phyloP scores from a whole-genome alignment of 2,329 filamentous ascomycete species.

The Fusarium neocosmosporiellum region DNA sequence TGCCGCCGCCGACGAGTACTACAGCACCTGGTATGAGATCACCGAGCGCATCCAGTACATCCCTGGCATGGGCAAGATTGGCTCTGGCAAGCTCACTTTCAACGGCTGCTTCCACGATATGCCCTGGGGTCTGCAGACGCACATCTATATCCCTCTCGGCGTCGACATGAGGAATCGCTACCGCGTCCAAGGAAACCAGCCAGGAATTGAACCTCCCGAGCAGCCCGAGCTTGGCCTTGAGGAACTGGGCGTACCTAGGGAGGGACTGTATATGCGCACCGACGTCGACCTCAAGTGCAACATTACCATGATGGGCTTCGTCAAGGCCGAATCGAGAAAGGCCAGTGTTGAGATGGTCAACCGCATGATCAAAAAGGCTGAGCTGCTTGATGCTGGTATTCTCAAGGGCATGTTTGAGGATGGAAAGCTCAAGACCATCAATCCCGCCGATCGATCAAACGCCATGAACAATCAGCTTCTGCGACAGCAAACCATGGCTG shows the following conservation, averaged over 20 bases:
- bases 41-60: conserved; percentile 75
- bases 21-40: conserved; percentile 81
- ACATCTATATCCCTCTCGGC: conserved; percentile 75
- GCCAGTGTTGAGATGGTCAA: conserved; percentile 76
- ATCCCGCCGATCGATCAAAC: conserved; percentile 62
- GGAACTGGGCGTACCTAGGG: conserved; percentile 68
- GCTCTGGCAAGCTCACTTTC: conserved; percentile 74
- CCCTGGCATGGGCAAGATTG: conserved; percentile 73
- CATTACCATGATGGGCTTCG: conserved; percentile 71
- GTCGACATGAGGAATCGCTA: conserved; percentile 77
- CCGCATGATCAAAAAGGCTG: conserved; percentile 77
- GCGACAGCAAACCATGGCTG: conserved; percentile 47
- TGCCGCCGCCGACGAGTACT: conserved; percentile 76
- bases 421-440: conserved; percentile 70
- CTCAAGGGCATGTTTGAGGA: conserved; percentile 76
- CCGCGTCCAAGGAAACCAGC: conserved; percentile 75
- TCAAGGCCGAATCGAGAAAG: conserved; percentile 74
- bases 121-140: conserved; percentile 77
- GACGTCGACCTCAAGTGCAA: conserved; percentile 79
- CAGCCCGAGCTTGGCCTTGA: conserved; percentile 69
- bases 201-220: conserved; percentile 71
- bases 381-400: conserved; percentile 73
- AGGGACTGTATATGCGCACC: conserved; percentile 75
- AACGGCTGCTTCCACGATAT: conserved; percentile 79
- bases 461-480: conserved; percentile 48